Percentiles rank a stretch among this genome's conserved stretches.
Evolutionary conservation across 179 eudicot genomes (phyloP).

Genomic region (Sideroxylon spinosum): DNA sequence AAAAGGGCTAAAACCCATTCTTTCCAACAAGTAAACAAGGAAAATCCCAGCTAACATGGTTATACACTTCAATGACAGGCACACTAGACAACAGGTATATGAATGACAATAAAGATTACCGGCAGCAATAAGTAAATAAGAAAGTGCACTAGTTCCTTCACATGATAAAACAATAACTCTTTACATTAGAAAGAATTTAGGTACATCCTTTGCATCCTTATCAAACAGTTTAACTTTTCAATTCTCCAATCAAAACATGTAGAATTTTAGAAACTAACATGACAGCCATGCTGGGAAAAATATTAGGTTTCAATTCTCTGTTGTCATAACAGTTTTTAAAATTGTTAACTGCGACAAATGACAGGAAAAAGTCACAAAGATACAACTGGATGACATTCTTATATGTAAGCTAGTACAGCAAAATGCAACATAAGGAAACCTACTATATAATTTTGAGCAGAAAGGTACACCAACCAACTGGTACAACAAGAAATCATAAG

Average conservation of each 20-base stretch:
- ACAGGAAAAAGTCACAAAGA: neutral
- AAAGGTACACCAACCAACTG: neutral
- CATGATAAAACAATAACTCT: neutral
- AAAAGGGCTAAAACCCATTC: neutral
- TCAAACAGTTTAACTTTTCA: neutral
- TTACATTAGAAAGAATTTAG: neutral
- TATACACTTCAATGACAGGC: neutral
- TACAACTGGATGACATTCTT: neutral
- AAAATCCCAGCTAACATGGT: neutral
- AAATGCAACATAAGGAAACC: neutral
- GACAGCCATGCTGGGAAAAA: neutral
- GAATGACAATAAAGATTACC: neutral
- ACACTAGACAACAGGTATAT: neutral
- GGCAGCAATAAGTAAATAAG: neutral
- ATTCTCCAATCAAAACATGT: neutral
- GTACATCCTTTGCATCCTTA: neutral
- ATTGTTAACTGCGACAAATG: neutral
- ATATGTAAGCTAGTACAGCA: neutral
- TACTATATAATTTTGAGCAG: neutral
- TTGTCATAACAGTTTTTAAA: neutral
- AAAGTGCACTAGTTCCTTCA: neutral
- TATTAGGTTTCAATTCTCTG: neutral
- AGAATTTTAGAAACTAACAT: slow-evolving; percentile 5
- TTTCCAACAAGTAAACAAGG: neutral
- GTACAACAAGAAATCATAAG: neutral